Conservation (phyloP, 2,329 filamentous ascomycete genomes). For the Hymenoscyphus fructigenus region DNA sequence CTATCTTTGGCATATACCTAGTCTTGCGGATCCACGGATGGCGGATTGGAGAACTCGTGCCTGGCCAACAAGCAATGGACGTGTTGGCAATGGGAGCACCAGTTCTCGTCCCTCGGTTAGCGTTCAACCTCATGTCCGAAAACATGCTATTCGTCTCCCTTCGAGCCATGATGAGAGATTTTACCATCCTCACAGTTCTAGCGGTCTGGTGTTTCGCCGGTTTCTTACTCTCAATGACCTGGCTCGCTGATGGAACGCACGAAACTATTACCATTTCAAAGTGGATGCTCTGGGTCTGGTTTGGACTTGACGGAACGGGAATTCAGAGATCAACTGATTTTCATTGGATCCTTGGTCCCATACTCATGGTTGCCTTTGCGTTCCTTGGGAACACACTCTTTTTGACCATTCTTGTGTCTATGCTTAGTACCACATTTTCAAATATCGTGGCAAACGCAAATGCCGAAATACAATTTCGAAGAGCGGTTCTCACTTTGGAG, state of each 20-base stretch:
- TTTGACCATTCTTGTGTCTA: conserved; percentile 84
- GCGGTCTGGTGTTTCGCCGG: conserved; percentile 82
- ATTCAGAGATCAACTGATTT: conserved; percentile 63
- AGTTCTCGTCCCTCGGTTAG: conserved; percentile 73
- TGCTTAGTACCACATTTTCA: conserved; percentile 81
- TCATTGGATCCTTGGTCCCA: conserved; percentile 75
- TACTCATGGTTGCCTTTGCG: conserved; percentile 79
- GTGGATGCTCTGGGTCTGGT: conserved; percentile 95
- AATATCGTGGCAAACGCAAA: conserved; percentile 74
- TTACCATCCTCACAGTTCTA: conserved; percentile 72
- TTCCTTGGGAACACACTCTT: conserved; percentile 87
- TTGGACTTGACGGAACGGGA: conserved; percentile 68
- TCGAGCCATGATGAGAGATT: conserved; percentile 82
- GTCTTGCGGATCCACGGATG: conserved; percentile 66
- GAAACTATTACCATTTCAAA: conserved; percentile 71
- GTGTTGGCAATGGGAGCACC: conserved; percentile 78
- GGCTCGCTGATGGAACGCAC: conserved; percentile 68
- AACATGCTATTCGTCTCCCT: conserved; percentile 82
- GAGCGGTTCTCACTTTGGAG: conserved; percentile 78
- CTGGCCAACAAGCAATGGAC: conserved; percentile 68
- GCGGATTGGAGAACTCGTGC: conserved; percentile 46
- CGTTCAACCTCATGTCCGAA: conserved; percentile 80
- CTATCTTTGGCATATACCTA: conserved; percentile 69
- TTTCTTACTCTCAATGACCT: conserved; percentile 75
- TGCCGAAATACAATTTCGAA: conserved; percentile 80